Conservation (phyloP, 768 basidiomycete species). For the Pilatotrama ljubarskyi region DNA sequence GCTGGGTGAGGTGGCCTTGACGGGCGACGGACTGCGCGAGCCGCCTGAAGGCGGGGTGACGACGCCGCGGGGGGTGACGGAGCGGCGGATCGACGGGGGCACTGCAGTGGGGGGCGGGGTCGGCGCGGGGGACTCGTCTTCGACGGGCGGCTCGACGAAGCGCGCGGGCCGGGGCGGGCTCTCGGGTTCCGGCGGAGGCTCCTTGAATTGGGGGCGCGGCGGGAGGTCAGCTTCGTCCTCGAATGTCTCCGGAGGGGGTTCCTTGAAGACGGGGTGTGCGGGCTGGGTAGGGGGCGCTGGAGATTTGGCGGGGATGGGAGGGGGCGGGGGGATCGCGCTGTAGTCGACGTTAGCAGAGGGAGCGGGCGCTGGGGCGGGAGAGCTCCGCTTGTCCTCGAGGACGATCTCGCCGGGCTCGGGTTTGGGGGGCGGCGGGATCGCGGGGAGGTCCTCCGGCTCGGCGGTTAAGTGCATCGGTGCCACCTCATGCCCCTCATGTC, state of each 20-base stretch:
- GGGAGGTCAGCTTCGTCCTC: constrained; percentile 47
- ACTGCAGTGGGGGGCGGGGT: constrained; percentile 17
- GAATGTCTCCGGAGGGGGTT: constrained; percentile 56
- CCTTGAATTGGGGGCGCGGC: constrained; percentile 42
- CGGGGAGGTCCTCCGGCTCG: constrained; percentile 25
- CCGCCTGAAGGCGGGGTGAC: constrained; percentile 40
- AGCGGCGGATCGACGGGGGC: constrained; percentile 16
- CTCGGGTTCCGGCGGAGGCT: constrained; percentile 32
- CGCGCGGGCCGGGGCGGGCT: constrained; percentile 18
- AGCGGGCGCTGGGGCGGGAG: neutral
- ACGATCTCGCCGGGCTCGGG: constrained; percentile 18
- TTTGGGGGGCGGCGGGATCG: constrained; percentile 27
- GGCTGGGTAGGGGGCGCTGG: constrained; percentile 15
- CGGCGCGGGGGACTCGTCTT: constrained; percentile 43
- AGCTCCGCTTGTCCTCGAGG: constrained; percentile 9
- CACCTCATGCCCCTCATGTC: too few relatives aligned
- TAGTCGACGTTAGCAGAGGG: constrained; percentile 2
- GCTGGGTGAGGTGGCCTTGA: constrained; percentile 36
- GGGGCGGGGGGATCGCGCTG: constrained; percentile 19
- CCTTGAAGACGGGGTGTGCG: constrained; percentile 54
- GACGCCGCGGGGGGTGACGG: constrained; percentile 28
- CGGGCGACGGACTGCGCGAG: constrained; percentile 34
- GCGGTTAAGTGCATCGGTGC: neutral
- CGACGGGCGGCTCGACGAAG: constrained; percentile 51
- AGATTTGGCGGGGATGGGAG: constrained; percentile 9